Evolutionary conservation across 1,284 basidiomycete genomes (phyloP).

Genomic region (Microbotryum intermedium): DNA sequence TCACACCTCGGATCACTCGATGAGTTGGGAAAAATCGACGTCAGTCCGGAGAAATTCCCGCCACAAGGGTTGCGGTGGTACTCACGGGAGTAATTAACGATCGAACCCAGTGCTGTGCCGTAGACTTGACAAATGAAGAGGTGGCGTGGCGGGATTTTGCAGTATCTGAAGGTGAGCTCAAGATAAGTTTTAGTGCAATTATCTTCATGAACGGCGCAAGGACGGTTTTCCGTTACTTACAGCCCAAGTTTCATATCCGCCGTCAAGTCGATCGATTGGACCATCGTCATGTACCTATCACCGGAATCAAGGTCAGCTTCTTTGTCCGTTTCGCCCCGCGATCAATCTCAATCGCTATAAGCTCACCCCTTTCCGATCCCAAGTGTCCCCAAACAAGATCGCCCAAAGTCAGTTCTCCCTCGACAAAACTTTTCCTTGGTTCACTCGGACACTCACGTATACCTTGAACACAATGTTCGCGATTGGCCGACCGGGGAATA

Average conservation of each 20-base stretch:
- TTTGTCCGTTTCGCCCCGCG: too few species aligned
- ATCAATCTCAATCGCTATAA: too few species aligned
- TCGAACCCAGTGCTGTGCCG: slow-evolving; percentile 39
- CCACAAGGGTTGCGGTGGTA: slow-evolving; percentile 10
- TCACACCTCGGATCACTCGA: slow-evolving; percentile 31
- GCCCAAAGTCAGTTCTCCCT: background rate
- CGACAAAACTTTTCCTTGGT: background rate
- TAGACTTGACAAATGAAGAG: slow-evolving; percentile 41
- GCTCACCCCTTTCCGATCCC: slow-evolving; percentile 4
- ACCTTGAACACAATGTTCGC: slow-evolving; percentile 27
- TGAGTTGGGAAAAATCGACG: slow-evolving; percentile 3
- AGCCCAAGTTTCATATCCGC: slow-evolving; percentile 41
- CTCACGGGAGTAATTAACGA: slow-evolving; percentile 34
- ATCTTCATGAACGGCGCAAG: slow-evolving; percentile 23
- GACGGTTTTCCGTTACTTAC: slow-evolving; percentile 11
- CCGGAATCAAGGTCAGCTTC: background rate
- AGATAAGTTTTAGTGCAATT: background rate
- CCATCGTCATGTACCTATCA: slow-evolving; percentile 38
- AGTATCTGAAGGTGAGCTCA: slow-evolving; percentile 9
- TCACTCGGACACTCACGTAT: background rate
- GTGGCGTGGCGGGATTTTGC: slow-evolving; percentile 39
- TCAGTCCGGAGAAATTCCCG: slow-evolving; percentile 32
- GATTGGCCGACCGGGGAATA: slow-evolving; percentile 41
- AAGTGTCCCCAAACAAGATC: background rate
- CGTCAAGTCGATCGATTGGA: slow-evolving; percentile 35